A percentile compares a stretch with the other conserved stretches of the same genome.
phyloP scores from a whole-genome alignment of 106 monocot species.

The Dendrobium nobile region DNA sequence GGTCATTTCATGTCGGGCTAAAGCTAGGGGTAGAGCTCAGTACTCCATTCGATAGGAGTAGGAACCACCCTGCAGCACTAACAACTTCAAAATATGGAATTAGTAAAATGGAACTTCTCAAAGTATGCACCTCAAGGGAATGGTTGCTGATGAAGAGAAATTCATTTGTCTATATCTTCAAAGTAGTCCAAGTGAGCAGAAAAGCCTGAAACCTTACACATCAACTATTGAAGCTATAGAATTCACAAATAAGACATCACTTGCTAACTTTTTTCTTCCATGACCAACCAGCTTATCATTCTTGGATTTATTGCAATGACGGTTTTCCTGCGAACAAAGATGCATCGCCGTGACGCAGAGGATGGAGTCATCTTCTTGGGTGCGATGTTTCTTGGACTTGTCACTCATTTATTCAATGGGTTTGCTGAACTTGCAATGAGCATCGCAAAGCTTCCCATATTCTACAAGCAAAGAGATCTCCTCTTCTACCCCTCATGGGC shows the following conservation, averaged over 20 bases:
- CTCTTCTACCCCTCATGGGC: constrained; percentile 25
- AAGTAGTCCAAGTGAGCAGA: constrained; percentile 19
- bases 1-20: constrained; percentile 18
- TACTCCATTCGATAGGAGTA: constrained; percentile 29
- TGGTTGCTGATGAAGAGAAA: constrained; percentile 35
- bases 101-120: constrained; percentile 26
- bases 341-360: constrained; percentile 22
- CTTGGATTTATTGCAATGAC: constrained; percentile 27
- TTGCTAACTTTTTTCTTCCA: constrained; percentile 2
- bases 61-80: constrained; percentile 18
- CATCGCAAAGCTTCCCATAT: constrained; percentile 28
- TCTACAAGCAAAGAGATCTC: constrained; percentile 49
- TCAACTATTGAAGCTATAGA: background rate
- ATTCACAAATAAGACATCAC: background rate
- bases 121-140: constrained; percentile 27
- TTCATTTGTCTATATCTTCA: constrained; percentile 28
- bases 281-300: constrained; percentile 16
- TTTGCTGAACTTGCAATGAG: constrained; percentile 44
- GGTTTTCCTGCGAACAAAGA: constrained; percentile 32
- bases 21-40: constrained; percentile 13
- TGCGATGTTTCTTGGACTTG: constrained; percentile 29
- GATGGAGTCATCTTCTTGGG: constrained; percentile 38
- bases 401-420: constrained; percentile 37
- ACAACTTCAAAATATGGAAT: constrained; percentile 26
- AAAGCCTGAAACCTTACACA: background rate